Conservation (phyloP, 2,329 filamentous ascomycete species). For the Monosporascus sp. region DNA sequence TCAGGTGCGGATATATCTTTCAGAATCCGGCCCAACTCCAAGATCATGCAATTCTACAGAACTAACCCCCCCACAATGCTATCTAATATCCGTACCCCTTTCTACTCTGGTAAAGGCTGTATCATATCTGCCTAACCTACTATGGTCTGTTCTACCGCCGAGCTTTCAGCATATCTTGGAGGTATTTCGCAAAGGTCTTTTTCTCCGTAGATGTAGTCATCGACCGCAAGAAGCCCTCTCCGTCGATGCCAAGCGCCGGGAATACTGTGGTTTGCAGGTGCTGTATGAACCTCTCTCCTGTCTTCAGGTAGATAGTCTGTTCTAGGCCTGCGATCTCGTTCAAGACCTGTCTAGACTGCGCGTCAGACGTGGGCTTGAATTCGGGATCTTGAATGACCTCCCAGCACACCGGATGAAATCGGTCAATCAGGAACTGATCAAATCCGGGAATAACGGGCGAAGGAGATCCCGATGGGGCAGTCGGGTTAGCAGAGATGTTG, state of each 20-base stretch:
- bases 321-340: constrained; percentile 83
- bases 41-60: background rate
- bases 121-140: background rate
- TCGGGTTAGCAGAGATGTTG: constrained; percentile 47
- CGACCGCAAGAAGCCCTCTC: constrained; percentile 51
- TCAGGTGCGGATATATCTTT: background rate
- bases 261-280: constrained; percentile 61
- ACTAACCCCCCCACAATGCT: background rate
- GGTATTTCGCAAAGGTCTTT: constrained; percentile 59
- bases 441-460: constrained; percentile 73
- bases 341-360: constrained; percentile 81
- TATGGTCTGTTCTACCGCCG: constrained; percentile 18
- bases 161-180: constrained; percentile 51
- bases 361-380: constrained; percentile 76
- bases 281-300: constrained; percentile 72
- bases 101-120: background rate
- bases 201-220: constrained; percentile 55
- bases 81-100: background rate
- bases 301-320: constrained; percentile 85
- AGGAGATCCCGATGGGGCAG: constrained; percentile 44
- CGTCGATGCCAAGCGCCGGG: constrained; percentile 57
- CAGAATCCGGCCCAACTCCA: background rate
- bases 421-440: constrained; percentile 81
- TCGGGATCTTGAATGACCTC: constrained; percentile 71
- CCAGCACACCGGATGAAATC: constrained; percentile 89